Evolutionary conservation across 768 basidiomycete species (phyloP), one percentile per base, ranked within the genome.

Genomic region (Cubamyces lactineus): DNA sequence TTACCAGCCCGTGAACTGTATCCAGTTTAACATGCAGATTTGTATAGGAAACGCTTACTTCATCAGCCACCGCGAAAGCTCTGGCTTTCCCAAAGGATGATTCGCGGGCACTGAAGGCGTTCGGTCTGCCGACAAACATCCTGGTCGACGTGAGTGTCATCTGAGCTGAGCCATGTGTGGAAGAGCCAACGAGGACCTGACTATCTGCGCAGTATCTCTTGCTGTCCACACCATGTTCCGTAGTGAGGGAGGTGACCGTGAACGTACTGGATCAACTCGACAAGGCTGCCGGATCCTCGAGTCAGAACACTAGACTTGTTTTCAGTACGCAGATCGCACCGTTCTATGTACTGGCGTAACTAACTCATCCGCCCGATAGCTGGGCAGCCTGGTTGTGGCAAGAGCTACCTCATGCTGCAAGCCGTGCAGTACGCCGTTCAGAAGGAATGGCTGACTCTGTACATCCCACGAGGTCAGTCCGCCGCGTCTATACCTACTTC

Each of bases 361-460:
- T 62, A n/a, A 65, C 63, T 50, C 61, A 7, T 34, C 9, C 49
- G 65, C 52, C 16, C 51, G 13, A n/a, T 68, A 94, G 88, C 86
- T 63, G 94, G 94, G 15, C 75, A 82, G 6, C 63, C 82, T 9
- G 94, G 95, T 5, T 86, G 83, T 57, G 95, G 94, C 43, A 97
- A 96, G 76, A 91, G 88, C 57, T 86, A 84, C 62, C 72, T 91
- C 9, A 74, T 96, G 30, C 76, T 95, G 9, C 94, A 97, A 72
- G 82, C 88, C 0, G 85, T 91, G 0, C 80, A 89, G 41, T 86
- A 92, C 64, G 87, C 86, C 38, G 67, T 81, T 11, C 73, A 80
- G 2, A 80, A 83, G 21, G 82, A 83, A 26, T 95, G 92, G 91
- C 81, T 96, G 21, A 91, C 94, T 17, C 73, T 96, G 17, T 97